These are phyloP conservation scores for Suhomyces sp. DNA, from an alignment of 805 yeast species.

Conservation along the genomic window DNA sequence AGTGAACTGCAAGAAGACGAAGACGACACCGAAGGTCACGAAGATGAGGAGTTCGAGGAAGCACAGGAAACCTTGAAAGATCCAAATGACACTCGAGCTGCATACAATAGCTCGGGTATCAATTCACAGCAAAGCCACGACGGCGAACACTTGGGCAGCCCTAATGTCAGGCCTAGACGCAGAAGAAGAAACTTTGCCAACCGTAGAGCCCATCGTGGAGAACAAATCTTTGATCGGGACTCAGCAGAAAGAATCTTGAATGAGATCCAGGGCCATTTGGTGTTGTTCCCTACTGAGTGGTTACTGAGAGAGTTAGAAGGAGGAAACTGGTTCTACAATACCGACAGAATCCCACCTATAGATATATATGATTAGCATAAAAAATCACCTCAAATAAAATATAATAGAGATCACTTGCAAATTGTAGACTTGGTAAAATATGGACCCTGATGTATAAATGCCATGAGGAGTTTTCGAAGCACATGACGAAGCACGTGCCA, in stretches of 20 bases:
- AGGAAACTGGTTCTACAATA: conserved; percentile 92
- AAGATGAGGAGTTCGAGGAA: background rate
- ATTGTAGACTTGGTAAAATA: too few species aligned
- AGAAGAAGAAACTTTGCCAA: conserved; percentile 35
- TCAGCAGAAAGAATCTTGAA: conserved; percentile 72
- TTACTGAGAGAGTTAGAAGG: conserved; percentile 78
- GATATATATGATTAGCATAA: conserved; percentile 54
- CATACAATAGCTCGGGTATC: background rate
- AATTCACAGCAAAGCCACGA: background rate
- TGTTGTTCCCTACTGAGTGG: conserved; percentile 93
- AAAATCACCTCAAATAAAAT: background rate
- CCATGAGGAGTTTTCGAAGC: background rate
- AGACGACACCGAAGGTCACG: background rate
- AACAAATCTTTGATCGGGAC: conserved; percentile 62
- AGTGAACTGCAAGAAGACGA: conserved; percentile 3
- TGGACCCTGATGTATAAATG: too few species aligned
- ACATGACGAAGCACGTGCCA: background rate
- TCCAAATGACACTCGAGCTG: background rate
- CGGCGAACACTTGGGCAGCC: background rate
- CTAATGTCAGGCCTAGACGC: conserved; percentile 5
- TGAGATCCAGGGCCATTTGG: conserved; percentile 82
- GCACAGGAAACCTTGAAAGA: background rate
- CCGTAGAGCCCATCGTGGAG: conserved; percentile 34
- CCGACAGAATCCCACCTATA: conserved; percentile 91
- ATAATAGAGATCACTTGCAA: too few species aligned